Percentiles rank a stretch among this genome's conserved stretches.
phyloP scores from a whole-genome alignment of 352 stramenopile genomes.

The Phytophthora sp. region DNA sequence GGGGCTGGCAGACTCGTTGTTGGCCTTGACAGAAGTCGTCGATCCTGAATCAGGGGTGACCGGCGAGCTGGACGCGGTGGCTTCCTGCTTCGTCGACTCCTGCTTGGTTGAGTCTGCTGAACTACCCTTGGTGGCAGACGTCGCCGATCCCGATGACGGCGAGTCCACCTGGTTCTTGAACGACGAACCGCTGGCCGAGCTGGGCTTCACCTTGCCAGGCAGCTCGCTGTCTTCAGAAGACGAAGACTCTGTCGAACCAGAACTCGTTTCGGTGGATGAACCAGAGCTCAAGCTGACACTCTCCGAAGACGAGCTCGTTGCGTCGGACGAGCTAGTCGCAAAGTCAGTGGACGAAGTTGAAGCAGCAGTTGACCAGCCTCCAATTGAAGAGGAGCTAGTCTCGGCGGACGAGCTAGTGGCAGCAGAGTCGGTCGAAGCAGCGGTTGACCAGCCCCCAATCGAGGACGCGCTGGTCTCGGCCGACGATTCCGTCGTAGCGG shows the following conservation, averaged over 20 bases:
- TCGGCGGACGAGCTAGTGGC: background rate
- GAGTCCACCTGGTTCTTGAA: slow-evolving; percentile 37
- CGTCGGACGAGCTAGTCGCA: background rate
- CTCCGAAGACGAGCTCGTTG: slow-evolving; percentile 13
- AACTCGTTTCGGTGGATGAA: slow-evolving; percentile 17
- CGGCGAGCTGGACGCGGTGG: background rate
- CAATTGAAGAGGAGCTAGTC: background rate
- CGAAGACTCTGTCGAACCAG: background rate
- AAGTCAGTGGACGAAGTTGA: slow-evolving; percentile 1
- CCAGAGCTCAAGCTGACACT: background rate
- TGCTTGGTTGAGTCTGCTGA: slow-evolving; percentile 4
- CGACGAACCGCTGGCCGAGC: slow-evolving; percentile 34
- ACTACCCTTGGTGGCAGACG: background rate
- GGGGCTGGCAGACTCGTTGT: slow-evolving; percentile 43
- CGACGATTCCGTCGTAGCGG: slow-evolving; percentile 1
- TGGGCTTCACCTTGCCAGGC: slow-evolving; percentile 39
- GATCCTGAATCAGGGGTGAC: no score
- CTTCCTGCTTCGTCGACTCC: slow-evolving; percentile 7
- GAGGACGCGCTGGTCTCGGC: background rate
- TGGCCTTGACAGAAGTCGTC: slow-evolving; percentile 41
- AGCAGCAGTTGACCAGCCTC: background rate
- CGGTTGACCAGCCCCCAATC: background rate
- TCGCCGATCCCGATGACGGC: slow-evolving; percentile 16
- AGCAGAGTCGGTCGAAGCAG: slow-evolving; percentile 1
- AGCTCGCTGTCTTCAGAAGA: slow-evolving; percentile 9